Base-by-base conservation (phyloP, 2,329 filamentous ascomycete species). In the Scedosporium dehoogii region DNA sequence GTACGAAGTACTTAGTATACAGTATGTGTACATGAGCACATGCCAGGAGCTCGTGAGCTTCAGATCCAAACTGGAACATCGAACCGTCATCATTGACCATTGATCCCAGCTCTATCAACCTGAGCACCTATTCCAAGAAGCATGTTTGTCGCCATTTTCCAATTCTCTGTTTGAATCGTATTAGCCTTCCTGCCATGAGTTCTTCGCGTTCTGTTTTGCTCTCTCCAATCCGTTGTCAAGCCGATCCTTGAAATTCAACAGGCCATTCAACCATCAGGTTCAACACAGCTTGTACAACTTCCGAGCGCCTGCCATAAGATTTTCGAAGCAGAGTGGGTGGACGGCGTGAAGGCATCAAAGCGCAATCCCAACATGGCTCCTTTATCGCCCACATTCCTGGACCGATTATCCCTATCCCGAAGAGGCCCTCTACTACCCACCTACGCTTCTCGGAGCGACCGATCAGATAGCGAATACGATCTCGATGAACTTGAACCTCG, bases 401-500 rank as follows among this genome's bases (percentile, higher is more conserved):
- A 67, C 29, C 66, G 65, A 38, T 55, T 67, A 42, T 65, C 64
- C 58, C 18, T 64, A 44, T 38, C 65, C 58, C 44, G 59, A 62
- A 10, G 62, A 59, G 42, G 65, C 69, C 68, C 70, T 4, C 65
- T 69, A 7, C 66, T 71, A 6, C 69, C 72, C 7, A 59, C 72
- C 6, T 69, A 70, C 41, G 67, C 65, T 29, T 64, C 69, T 29
- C 64, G 65, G 33, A 57, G 65, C n/a, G 6, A n/a, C 18, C 44
- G 53, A 58, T 16, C 55, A 10, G 14, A 16, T 23, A 69, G 67
- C 38, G 66, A 70, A 10, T 76, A 76, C 65, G 68, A 73, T 53
- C 70, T 78, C n/a, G 70, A 75, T 38, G 69, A 74, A 46, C 72
- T 78, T 7, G 70, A 74, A n/a, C 75, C 75, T 10, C 69, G 69